Base-by-base conservation (phyloP, 78 protist genomes). In the Cavenderia fasciculata region DNA sequence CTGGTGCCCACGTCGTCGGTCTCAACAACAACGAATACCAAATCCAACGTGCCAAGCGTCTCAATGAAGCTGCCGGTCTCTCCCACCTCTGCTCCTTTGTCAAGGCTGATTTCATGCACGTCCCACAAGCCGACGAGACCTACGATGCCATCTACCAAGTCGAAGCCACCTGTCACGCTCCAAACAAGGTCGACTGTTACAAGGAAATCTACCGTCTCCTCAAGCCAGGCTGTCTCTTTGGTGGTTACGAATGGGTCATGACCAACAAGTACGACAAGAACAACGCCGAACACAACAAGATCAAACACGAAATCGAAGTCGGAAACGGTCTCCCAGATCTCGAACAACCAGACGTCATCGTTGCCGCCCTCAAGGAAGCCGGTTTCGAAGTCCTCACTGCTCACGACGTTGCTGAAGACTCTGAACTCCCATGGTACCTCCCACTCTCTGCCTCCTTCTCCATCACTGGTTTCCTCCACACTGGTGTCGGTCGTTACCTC, bases 151-250 rank as follows among this genome's bases (percentile, higher is more conserved):
- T 57, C 34, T 96, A 92, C 74, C 94, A 85, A 29, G 85, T 96
- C 52, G 98, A 97, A 89, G 98, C 99, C 31, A 93, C 97, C 23
- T 96, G 98, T 93, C 98, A 97, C 74, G 97, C 98, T 21, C 96
- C 98, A 41, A 77, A 82, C 34, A 46, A 74, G 47, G 90, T 43
- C 52, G 89, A 34, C 43, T 51, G 72, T 59, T 95, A 85, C 85
- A 12, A 66, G 0, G 97, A 96, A 86, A 66, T 96, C 71, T 79
- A 56, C 94, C 95, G 98, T 33, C 70, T 90, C 61, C 92, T 97
- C 27, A 97, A 97, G 70, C 84, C 97, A 21, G 98, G 99, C 4
- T 94, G 86, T 44, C 1, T n/a, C 52, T 96, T 95, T 74, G 90
- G 57, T 73, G 87, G 71, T 74, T 96, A 95, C 88, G 97, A 95